Evolutionary conservation across 257 asterid genomes (phyloP), one percentile per base, ranked within the genome.

Genomic region (Linderniella brevidens): DNA sequence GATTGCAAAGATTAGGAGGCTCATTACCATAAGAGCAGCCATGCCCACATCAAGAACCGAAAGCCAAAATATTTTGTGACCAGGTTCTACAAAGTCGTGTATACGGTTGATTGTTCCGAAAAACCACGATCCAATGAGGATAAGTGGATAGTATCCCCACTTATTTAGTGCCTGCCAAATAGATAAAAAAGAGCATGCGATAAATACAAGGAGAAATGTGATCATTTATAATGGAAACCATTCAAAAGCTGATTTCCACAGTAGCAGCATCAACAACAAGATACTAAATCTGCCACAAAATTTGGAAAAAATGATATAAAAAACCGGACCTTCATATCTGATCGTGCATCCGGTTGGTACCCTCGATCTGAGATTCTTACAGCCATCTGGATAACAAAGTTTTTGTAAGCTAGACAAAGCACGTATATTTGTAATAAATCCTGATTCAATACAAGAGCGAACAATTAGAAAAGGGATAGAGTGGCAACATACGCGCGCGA

Each of bases 81-180:
- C 82, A 5, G 96, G 99, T 64, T 78, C 96, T 41, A 81, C 70
- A 58, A 90, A 76, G 60, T 85, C 94, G 48, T 90, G 99, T 61
- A 90, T 81, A 48, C 92, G 96, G 66, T 90, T 90, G 67, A 90
- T 75, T 46, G 99, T 85, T 59, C 93, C 99, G 35, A 90, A 90
- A 71, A 75, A 81, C 94, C 99, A 85, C 8, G 99, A 85, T 11
- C 93, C 99, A 37, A 90, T 90, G 19, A 90, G 82, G 66, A 90
- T 85, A 52, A 90, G 93, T 16, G 99, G 96, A 64, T 90, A 81
- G 74, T 90, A 90, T 49, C 99, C 96, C 96, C 99, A 90, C 56
- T 92, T 76, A 53, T 75, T 85, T 48, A 85, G 61, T n/a, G 79
- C 96, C 99, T 90, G 78, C 55, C 45, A 7, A 59, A 48, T 55